Conservation (phyloP, 139 green algal genomes). For the Yamagishiella unicocca region DNA sequence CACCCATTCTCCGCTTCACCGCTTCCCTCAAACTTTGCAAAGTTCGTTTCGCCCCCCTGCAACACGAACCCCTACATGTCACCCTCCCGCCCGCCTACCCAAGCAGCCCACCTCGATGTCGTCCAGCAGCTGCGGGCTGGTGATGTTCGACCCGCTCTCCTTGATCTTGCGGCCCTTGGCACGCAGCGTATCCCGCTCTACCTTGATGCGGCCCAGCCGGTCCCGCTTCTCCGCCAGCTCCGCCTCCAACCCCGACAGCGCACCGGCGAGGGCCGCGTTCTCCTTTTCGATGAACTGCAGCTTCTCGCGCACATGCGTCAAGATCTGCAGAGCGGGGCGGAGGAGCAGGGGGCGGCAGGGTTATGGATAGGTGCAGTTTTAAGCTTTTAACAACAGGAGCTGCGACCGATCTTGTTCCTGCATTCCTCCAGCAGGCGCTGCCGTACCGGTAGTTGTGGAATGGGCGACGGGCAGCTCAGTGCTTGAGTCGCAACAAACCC, state of each 20-base stretch:
- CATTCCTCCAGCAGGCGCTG: too few relatives aligned
- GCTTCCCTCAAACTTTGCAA: too few relatives aligned
- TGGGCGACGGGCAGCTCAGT: too few relatives aligned
- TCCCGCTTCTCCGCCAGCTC: conserved; percentile 55
- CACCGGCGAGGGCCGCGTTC: conserved; percentile 58
- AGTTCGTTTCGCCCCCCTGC: too few relatives aligned
- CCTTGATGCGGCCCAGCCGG: conserved; percentile 49
- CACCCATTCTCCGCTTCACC: too few relatives aligned
- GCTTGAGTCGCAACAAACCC: too few relatives aligned
- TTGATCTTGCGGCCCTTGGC: conserved; percentile 66
- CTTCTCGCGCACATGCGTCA: conserved; percentile 92
- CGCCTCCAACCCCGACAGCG: conserved; percentile 58
- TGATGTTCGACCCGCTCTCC: conserved; percentile 67
- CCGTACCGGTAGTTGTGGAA: too few relatives aligned
- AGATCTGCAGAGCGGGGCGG: conserved; percentile 59
- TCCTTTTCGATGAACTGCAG: conserved; percentile 85
- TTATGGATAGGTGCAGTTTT: too few relatives aligned
- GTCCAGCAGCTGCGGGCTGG: conserved; percentile 66
- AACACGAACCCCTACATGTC: background rate
- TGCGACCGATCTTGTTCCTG: too few relatives aligned
- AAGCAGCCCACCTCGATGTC: conserved; percentile 74
- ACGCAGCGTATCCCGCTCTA: conserved; percentile 60
- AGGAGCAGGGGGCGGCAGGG: background rate
- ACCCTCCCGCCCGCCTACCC: too few relatives aligned
- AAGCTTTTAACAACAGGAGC: too few relatives aligned